Conservation (phyloP, 768 basidiomycete genomes). For the Calocybe cyanea region DNA sequence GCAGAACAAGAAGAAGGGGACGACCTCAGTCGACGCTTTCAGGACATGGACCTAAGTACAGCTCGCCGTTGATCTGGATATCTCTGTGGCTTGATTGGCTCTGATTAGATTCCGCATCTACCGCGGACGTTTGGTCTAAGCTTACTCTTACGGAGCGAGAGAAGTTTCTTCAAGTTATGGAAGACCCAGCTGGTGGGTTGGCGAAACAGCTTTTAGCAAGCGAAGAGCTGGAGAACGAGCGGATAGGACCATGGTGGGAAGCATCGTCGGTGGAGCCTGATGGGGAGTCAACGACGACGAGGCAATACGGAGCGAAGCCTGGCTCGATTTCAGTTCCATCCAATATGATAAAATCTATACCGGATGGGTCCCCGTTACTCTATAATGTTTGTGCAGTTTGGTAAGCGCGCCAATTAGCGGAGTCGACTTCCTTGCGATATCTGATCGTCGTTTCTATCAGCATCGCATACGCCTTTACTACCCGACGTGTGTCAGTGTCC, state of each 20-base stretch:
- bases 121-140: slow-evolving; percentile 57
- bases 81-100: too few species aligned
- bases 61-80: too few species aligned
- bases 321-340: slow-evolving; percentile 42
- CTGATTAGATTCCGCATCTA: slow-evolving; percentile 55
- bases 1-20: slow-evolving; percentile 32
- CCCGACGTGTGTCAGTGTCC: slow-evolving; percentile 58
- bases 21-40: slow-evolving; percentile 49
- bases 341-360: slow-evolving; percentile 36
- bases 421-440: slow-evolving; percentile 1
- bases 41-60: slow-evolving; percentile 61
- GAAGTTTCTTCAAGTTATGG: slow-evolving; percentile 55
- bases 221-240: slow-evolving; percentile 47
- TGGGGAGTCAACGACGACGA: slow-evolving; percentile 9
- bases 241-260: slow-evolving; percentile 74
- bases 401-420: slow-evolving; percentile 37
- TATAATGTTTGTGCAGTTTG: slow-evolving; percentile 69
- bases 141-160: slow-evolving; percentile 58
- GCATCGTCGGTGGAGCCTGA: too few species aligned
- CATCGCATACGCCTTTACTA: slow-evolving; percentile 64
- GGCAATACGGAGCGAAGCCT: slow-evolving; percentile 36
- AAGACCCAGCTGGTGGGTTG: slow-evolving; percentile 59
- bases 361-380: slow-evolving; percentile 40
- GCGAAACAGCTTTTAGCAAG: slow-evolving; percentile 58
- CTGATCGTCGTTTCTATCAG: slow-evolving; percentile 28